Conservation (phyloP, 129 eudicot species). For the carrot (Daucus carota) region DNA sequence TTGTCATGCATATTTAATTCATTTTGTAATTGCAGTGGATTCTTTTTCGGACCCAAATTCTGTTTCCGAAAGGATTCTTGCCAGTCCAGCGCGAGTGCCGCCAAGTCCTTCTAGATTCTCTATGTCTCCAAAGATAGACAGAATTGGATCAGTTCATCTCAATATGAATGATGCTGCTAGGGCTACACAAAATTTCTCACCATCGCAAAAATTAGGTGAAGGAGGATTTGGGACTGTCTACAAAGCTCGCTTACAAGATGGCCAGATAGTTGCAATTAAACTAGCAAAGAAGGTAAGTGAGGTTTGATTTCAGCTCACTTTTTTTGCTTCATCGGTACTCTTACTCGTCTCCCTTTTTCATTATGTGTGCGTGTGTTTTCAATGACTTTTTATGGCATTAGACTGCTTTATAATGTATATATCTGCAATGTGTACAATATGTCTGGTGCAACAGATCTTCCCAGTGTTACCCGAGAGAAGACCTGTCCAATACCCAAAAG, state of each 20-base stretch:
- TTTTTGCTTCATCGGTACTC: too few species aligned
- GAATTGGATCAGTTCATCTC: conserved; percentile 75
- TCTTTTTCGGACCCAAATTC: conserved; percentile 58
- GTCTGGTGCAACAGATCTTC: too few species aligned
- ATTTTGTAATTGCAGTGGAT: conserved; percentile 41
- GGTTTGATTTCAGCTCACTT: too few species aligned
- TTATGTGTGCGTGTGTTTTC: too few species aligned
- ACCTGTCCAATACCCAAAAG: background rate
- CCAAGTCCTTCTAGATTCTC: conserved; percentile 90
- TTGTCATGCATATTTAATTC: conserved; percentile 12
- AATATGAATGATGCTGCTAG: conserved; percentile 54
- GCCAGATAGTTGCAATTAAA: conserved; percentile 78
- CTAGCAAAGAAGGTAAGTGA: conserved; percentile 78
- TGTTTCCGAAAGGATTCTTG: conserved; percentile 42
- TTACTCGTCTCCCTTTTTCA: too few species aligned
- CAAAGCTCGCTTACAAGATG: conserved; percentile 70
- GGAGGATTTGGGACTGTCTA: conserved; percentile 95
- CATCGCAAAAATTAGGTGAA: conserved; percentile 60
- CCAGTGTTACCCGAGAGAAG: background rate
- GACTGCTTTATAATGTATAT: too few species aligned
- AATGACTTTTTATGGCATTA: too few species aligned
- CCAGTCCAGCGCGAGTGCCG: conserved; percentile 63
- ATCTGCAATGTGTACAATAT: too few species aligned
- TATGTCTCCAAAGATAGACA: conserved; percentile 64
- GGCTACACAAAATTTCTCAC: conserved; percentile 81